Evolutionary conservation across 2,329 filamentous ascomycete species (phyloP).

Genomic region (Aspergillus floridensis): DNA sequence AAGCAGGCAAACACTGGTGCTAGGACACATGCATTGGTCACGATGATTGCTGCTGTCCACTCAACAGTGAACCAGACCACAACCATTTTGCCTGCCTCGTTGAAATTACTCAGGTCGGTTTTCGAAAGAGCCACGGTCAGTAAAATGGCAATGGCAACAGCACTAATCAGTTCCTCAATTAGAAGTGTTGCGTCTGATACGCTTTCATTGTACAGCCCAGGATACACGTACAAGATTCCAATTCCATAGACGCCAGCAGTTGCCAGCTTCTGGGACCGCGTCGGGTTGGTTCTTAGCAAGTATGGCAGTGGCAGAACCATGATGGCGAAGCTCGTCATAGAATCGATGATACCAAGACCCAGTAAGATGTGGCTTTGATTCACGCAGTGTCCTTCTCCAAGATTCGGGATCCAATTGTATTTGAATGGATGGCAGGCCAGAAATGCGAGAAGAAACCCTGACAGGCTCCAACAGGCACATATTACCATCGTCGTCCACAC

Average conservation of each 20-base stretch:
- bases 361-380: background rate
- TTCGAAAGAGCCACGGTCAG: background rate
- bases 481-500: background rate
- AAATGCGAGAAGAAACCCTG: background rate
- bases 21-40: background rate
- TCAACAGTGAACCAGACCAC: slow-evolving; percentile 6
- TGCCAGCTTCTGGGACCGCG: background rate
- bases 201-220: background rate
- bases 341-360: slow-evolving; percentile 3
- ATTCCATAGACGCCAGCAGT: background rate
- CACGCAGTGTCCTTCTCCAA: background rate
- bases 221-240: slow-evolving; percentile 3
- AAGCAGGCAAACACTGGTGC: background rate
- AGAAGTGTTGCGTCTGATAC: background rate
- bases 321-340: background rate
- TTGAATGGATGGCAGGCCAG: slow-evolving; percentile 3
- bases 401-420: slow-evolving; percentile 8
- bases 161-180: background rate
- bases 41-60: slow-evolving; percentile 5
- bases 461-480: slow-evolving; percentile 4
- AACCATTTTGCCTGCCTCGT: slow-evolving; percentile 6
- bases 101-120: background rate
- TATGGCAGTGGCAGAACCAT: background rate
- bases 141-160: background rate
- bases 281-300: background rate